Evolutionary conservation across 495 filamentous ascomycete species (phyloP).

Genomic region (Aspergillus egyptiacus): DNA sequence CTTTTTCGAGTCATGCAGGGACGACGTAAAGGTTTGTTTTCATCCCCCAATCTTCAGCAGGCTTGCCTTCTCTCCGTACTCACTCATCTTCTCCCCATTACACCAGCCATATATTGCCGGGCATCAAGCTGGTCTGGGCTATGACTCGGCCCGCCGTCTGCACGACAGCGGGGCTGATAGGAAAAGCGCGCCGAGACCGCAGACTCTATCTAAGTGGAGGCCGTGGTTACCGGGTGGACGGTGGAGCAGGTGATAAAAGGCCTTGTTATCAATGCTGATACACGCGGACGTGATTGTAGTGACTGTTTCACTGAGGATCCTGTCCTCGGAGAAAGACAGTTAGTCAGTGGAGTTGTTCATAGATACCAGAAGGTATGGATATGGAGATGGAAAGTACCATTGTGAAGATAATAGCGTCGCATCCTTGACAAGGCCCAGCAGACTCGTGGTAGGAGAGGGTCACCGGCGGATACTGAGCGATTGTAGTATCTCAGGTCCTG

Average conservation of each 20-base stretch:
- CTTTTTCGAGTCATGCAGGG: no score
- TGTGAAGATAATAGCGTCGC: conserved; percentile 31
- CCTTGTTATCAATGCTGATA: conserved; percentile 8
- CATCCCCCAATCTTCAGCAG: conserved; percentile 43
- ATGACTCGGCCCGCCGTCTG: conserved; percentile 11
- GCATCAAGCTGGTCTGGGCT: conserved; percentile 1
- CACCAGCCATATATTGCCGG: conserved; percentile 16
- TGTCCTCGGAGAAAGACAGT: conserved; percentile 6
- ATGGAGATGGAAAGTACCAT: conserved; percentile 13
- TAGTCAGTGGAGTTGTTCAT: not conserved
- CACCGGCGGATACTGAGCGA: conserved; percentile 28
- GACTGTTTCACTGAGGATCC: conserved; percentile 11
- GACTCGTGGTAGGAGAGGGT: conserved; percentile 19
- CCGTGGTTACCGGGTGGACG: conserved; percentile 22
- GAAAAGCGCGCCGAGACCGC: conserved; percentile 10
- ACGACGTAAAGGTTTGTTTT: not conserved
- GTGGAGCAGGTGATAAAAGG: conserved; percentile 28
- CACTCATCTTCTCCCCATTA: conserved; percentile 20
- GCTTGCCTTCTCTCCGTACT: conserved; percentile 38
- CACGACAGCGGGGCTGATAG: conserved; percentile 20
- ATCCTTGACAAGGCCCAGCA: conserved; percentile 22
- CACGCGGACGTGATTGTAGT: not conserved
- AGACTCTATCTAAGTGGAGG: no score
- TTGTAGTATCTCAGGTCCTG: conserved; percentile 28
- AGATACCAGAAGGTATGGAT: not conserved